Conservation (phyloP, 1,139 yeast species). For the Yamadazyma conglobata region DNA sequence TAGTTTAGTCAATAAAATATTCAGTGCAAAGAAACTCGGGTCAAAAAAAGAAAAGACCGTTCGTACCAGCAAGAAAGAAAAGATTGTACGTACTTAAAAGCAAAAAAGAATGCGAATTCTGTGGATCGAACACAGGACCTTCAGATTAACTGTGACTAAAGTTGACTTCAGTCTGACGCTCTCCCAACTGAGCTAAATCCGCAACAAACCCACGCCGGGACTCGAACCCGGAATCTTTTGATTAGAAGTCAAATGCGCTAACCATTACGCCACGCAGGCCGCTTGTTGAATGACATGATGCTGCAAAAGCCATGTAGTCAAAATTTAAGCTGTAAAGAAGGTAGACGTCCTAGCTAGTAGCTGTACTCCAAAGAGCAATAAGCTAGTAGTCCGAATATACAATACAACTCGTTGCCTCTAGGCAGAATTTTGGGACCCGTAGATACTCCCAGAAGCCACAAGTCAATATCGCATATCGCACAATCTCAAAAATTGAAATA, state of each 20-base stretch:
- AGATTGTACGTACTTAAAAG: neutral
- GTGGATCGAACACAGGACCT: slow-evolving; percentile 60
- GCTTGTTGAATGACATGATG: slow-evolving; percentile 2
- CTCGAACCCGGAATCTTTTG: slow-evolving; percentile 34
- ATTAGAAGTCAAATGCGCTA: slow-evolving; percentile 33
- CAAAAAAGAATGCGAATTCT: slow-evolving; percentile 37
- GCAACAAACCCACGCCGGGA: slow-evolving; percentile 29
- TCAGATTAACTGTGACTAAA: slow-evolving; percentile 41
- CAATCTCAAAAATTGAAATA: too few relatives aligned
- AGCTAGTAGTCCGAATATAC: too few relatives aligned
- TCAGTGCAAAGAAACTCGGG: too few relatives aligned
- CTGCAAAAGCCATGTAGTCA: too few relatives aligned
- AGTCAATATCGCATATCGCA: too few relatives aligned
- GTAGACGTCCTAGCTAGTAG: too few relatives aligned
- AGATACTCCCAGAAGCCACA: too few relatives aligned
- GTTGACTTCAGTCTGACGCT: slow-evolving; percentile 51
- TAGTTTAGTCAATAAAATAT: too few relatives aligned
- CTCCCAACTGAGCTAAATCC: slow-evolving; percentile 54
- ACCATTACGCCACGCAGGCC: slow-evolving; percentile 31
- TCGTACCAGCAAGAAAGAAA: neutral
- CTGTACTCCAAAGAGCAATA: too few relatives aligned
- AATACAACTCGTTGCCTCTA: too few relatives aligned
- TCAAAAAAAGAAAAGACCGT: neutral
- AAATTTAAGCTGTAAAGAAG: too few relatives aligned
- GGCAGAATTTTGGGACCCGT: too few relatives aligned